Base-by-base conservation (phyloP, 768 basidiomycete species). In the Termitomyces sp. region DNA sequence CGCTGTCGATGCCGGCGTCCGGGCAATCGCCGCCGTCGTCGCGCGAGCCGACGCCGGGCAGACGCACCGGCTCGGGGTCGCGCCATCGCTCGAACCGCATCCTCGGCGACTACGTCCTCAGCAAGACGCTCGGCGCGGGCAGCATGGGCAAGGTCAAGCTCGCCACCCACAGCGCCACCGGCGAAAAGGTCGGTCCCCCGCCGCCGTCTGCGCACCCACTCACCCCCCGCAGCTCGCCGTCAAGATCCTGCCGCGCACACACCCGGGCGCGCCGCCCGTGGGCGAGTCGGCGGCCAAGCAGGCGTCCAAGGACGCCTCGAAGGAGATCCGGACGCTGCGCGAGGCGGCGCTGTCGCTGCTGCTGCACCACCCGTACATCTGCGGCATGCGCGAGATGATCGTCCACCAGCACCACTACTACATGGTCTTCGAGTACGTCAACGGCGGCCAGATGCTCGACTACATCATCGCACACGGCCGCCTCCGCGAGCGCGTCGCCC, bases 121-220 rank as follows among this genome's bases (percentile, higher is more conserved):
- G 90, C 68, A 98, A 98, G 81, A 97, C 96, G 5, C 81, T 99
- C 42, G 96, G 96, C 26, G 96, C 95, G 22, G 96, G 96, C 37
- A 94, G 91, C 70, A 99, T 99, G 96, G 96, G 96, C 63, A 98
- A 98, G 72, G 96, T 99, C 67, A 99, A 98, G 78, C 83, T 98
- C 12, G 96, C 93, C 3, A 88, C 88, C 20, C 92, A 95, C 72
- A 90, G 88, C 60, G 68, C 86, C 62, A 90, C 92, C 1, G 91
- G 90, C 28, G 95, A 98, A 74, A 96, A 95, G 86, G 96, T 95
- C 65, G 63, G 85, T 76, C 51, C 13, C 7, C 2, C 6, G 13
- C 0, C 6, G 36, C 34, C 34, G 33, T 10, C 34, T 3, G 15
- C 13, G 5, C 37, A 4, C 10, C 34, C 2, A 9, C 37, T 37